These are phyloP conservation scores for Lathyrus sativus DNA, from an alignment of 306 rosid species.

Conservation along the genomic window DNA sequence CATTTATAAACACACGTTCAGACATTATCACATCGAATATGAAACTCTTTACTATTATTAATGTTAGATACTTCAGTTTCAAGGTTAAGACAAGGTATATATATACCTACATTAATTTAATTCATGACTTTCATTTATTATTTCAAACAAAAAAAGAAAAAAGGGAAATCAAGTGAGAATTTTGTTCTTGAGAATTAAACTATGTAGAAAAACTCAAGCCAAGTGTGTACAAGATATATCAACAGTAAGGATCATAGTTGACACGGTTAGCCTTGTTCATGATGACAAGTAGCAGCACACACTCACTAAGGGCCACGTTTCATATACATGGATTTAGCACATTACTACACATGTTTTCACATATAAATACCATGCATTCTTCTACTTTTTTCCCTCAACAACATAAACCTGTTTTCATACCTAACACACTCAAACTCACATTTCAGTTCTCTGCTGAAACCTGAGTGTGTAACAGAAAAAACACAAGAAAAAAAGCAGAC, in stretches of 20 bases:
- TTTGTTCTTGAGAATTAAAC: slow-evolving; percentile 44
- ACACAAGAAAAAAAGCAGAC: neutral
- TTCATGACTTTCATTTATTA: slow-evolving; percentile 24
- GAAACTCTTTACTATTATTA: too few relatives aligned
- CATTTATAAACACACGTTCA: too few relatives aligned
- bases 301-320: slow-evolving; percentile 71
- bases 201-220: slow-evolving; percentile 50
- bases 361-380: slow-evolving; percentile 40
- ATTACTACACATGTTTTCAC: neutral
- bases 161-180: slow-evolving; percentile 10
- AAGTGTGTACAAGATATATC: slow-evolving; percentile 60
- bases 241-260: slow-evolving; percentile 58
- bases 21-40: too few relatives aligned
- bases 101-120: neutral
- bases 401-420: neutral
- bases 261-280: slow-evolving; percentile 68
- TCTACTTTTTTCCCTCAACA: slow-evolving; percentile 13
- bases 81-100: neutral
- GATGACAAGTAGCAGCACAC: slow-evolving; percentile 68
- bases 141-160: neutral
- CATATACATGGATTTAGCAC: slow-evolving; percentile 36
- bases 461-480: neutral
- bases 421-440: slow-evolving; percentile 6
- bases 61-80: too few relatives aligned
- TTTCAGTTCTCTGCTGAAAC: neutral